Evolutionary conservation across 129 eudicot species (phyloP).

Genomic region (Kitagawia praeruptora): DNA sequence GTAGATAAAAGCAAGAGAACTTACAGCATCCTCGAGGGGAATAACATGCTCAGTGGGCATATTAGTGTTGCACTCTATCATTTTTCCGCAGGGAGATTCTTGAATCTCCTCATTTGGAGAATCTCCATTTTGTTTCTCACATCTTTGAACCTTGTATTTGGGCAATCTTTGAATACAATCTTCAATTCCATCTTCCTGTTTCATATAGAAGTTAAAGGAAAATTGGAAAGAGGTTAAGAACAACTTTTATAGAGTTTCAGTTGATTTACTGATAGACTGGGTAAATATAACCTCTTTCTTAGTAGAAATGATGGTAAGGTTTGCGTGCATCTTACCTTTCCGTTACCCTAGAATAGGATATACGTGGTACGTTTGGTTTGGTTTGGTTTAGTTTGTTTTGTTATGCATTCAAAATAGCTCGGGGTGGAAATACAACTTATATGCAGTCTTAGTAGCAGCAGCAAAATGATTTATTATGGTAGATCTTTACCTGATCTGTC

Average conservation of each 20-base stretch:
- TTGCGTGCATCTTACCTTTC: background rate
- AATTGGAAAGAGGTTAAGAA: background rate
- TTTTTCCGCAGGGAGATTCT: constrained; percentile 77
- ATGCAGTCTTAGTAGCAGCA: background rate
- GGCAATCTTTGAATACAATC: constrained; percentile 69
- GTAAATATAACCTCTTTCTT: too few relatives aligned
- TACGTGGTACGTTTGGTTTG: background rate
- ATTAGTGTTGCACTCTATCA: constrained; percentile 77
- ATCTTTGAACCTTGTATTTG: constrained; percentile 56
- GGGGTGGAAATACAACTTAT: too few relatives aligned
- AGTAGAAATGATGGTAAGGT: background rate
- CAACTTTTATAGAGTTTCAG: background rate
- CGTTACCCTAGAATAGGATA: background rate
- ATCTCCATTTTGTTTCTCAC: constrained; percentile 58
- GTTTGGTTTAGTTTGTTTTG: too few relatives aligned
- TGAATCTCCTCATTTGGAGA: constrained; percentile 68
- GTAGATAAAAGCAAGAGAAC: constrained; percentile 17
- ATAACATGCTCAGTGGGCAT: constrained; percentile 64
- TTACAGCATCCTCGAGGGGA: constrained; percentile 82
- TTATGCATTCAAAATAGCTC: too few relatives aligned
- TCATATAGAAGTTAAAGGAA: background rate
- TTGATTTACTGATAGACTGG: too few relatives aligned
- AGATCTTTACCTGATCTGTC: constrained; percentile 67
- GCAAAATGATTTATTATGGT: background rate
- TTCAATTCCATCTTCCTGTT: constrained; percentile 85